Base-by-base conservation (phyloP, 768 basidiomycete genomes). In the Mycena chlorophos region DNA sequence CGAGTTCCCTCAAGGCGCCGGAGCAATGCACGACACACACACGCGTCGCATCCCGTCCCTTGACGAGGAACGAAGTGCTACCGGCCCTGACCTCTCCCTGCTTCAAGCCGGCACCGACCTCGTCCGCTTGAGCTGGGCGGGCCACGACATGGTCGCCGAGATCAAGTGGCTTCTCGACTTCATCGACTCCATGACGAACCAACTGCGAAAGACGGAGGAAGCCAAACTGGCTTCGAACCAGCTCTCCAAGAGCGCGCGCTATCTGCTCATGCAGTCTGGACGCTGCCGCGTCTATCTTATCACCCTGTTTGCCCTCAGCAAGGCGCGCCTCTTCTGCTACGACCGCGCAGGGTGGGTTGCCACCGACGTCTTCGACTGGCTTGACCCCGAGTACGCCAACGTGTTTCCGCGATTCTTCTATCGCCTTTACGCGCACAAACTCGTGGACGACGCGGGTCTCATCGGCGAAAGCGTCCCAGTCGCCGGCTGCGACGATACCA, bases 201-300 rank as follows among this genome's bases (percentile, higher is more conserved):
- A 3, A 4, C 30, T 49, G 29, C 19, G 17, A 12, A 40, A 52
- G 10, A 42, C 51, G 5, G 25, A 42, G 8, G 8, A 42, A 26
- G 2, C 51, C 38, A n/a, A 37, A 26, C 12, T 26, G 8, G 39
- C 51, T 2, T 25, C 40, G 16, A 40, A 26, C 10, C 52, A 54
- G 29, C 29, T 54, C 4, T 42, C 42, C 42, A 54, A 46, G 52
- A 47, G 43, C 39, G 40, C 52, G 19, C 52, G 43, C 12, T 46
- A 23, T 25, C 39, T 54, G 34, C 28, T 54, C 27, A 54, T 54
- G 42, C 20, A 25, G n/a, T 54, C 52, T 13, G 25, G 30, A 20
- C 22, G 52, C 42, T 26, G 38, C 20, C 29, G 16, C 29, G 52
- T 54, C 14, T 54, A 20, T 23, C 29, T n/a, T n/a, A n/a, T n/a